Base-by-base conservation (phyloP, 441 rosid species). In the Gossypium aridum region DNA sequence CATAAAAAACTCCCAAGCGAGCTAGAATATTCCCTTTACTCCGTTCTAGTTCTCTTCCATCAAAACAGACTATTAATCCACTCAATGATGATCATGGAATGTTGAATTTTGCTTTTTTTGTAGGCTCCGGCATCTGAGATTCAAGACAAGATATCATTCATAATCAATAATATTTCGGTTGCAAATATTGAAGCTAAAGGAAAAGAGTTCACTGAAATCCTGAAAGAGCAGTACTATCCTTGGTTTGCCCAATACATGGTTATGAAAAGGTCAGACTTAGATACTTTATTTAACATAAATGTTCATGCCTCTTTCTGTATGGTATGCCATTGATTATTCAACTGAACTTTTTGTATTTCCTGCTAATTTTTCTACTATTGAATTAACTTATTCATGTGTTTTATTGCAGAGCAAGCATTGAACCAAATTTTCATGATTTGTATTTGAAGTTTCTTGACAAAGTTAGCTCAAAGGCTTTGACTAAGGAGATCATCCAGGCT, bases 161-260 rank as follows among this genome's bases (percentile, higher is more conserved):
- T 89, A 26, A 90, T 96, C 73, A 96, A 96, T 81, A 96, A 94
- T 78, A 87, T 96, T 74, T 94, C 99, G 23, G 80, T 62, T 78
- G 83, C 94, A 43, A 96, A 96, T 84, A 54, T 94, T 64, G 99
- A 96, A 81, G 84, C 86, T 54, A 96, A 94, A 83, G 87, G 92
- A 64, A 96, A 90, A 81, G 98, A 96, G 80, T 85, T 96, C 75
- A 81, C 90, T 75, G 99, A 96, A 76, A 80, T 92, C 81, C 79
- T 96, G 71, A 89, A 88, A 71, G 98, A 96, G 74, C 94, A 90
- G 77, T 85, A 91, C 73, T 86, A 88, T 80, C 90, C 98, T 6
- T 96, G 99, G 99, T 94, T 96, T 78, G 98, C 99, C 1, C 97
- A 89, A 78, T 96, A 96, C 74, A 92, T 96, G 98, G 99, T 96